Conservation (phyloP, 495 filamentous ascomycete genomes). For the Podospora appendiculata region DNA sequence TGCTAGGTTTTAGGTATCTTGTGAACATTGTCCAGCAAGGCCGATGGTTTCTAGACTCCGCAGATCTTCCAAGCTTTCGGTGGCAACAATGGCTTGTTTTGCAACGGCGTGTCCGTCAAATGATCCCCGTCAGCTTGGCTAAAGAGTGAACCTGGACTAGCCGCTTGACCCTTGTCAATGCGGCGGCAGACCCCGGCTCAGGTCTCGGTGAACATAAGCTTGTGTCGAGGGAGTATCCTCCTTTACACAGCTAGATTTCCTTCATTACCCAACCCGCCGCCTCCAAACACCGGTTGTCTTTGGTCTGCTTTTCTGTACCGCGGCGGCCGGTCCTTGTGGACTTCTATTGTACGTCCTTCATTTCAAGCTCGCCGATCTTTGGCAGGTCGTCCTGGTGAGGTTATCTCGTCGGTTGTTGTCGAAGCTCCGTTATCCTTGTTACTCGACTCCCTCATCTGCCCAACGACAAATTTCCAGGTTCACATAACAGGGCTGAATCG, state of each 20-base stretch:
- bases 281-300: background rate
- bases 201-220: background rate
- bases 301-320: background rate
- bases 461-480: background rate
- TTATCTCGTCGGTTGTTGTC: background rate
- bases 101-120: slow-evolving; percentile 6
- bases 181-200: slow-evolving; percentile 2
- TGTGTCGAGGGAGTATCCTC: background rate
- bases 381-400: background rate
- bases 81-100: slow-evolving; percentile 10
- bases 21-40: no score
- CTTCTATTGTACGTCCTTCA: background rate
- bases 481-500: no score
- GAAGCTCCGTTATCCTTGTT: background rate
- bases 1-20: no score
- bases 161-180: slow-evolving; percentile 14
- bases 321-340: background rate
- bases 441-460: background rate
- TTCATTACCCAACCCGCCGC: background rate
- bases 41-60: slow-evolving; percentile 12
- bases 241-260: background rate
- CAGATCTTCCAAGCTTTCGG: slow-evolving; percentile 9
- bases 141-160: slow-evolving; percentile 1
- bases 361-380: background rate
- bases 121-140: background rate